Evolutionary conservation across 495 filamentous ascomycete species (phyloP), one percentile per base, ranked within the genome.

Genomic region (Aspergillus asperescens): DNA sequence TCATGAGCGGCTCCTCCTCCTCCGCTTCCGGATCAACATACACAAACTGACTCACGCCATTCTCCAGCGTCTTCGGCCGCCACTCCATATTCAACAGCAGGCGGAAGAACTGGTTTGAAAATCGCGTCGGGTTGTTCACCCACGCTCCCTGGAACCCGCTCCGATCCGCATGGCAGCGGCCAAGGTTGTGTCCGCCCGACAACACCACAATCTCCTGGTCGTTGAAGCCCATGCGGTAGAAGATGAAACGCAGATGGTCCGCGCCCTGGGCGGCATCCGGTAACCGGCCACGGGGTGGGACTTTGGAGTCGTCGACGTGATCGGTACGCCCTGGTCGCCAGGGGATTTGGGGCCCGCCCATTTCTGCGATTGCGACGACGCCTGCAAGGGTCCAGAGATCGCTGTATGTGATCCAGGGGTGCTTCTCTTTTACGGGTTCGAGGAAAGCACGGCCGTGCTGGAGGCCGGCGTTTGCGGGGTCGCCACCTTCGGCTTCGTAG

Each of bases 171-270:
- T 84, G 80, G 61, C 79, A 82, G n/a, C 81, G 71, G 1, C 80
- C 80, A 5, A 84, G 66, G 50, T 76, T 84, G 55, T 84, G 80
- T 49, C 80, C 82, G n/a, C 82, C 80, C 9, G 71, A 56, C 59
- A 83, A 53, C 19, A 79, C 81, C 3, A 85, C 81, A 40, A 83
- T 83, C 65, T 85, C 80, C 59, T 76, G 77, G 56, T 85, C 79
- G 54, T 75, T 73, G 67, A 84, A 83, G n/a, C 81, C 79, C 81
- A 84, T 84, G 20, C 79, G 75, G 59, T 77, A 69, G 64, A 84
- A 84, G 61, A 85, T 75, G 54, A 64, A 64, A 2, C 81, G 73
- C 41, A 85, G 56, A 57, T 85, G 80, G 20, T 78, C 78, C 16
- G 79, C 71, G 29, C 80, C 82, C 48, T 75, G 72, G 1, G 81